These are phyloP conservation scores for Pythium folliculosum DNA, from an alignment of 352 stramenopile genomes.

Conservation along the genomic window DNA sequence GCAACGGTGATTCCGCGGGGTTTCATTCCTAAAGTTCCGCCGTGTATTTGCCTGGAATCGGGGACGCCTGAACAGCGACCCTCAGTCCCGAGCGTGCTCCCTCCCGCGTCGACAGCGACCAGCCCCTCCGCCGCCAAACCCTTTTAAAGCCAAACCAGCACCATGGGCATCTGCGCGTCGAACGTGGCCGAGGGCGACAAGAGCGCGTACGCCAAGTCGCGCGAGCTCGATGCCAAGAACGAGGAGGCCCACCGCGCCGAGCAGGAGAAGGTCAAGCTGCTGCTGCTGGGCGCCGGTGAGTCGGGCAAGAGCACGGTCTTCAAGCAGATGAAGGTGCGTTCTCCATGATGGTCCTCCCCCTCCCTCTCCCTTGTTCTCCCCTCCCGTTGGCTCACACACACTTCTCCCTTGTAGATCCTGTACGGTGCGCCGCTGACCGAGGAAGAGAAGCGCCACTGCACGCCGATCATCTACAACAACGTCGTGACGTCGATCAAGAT, in stretches of 20 bases:
- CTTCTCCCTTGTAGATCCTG: conserved; percentile 57
- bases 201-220: conserved; percentile 64
- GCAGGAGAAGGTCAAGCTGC: conserved; percentile 95
- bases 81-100: conserved; percentile 14
- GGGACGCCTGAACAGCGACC: conserved; percentile 21
- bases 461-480: conserved; percentile 91
- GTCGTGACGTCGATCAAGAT: conserved; percentile 92
- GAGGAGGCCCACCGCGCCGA: conserved; percentile 76
- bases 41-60: conserved; percentile 36
- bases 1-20: conserved; percentile 28
- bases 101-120: conserved; percentile 18
- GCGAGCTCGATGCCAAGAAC: conserved; percentile 78
- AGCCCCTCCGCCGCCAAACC: neutral
- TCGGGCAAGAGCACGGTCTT: conserved; percentile 96
- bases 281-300: conserved; percentile 93
- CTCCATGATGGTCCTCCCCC: neutral
- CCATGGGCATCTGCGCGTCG: conserved; percentile 71
- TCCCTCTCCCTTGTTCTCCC: neutral
- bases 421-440: conserved; percentile 83
- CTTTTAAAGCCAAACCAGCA: conserved; percentile 25
- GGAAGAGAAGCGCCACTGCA: conserved; percentile 86
- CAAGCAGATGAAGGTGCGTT: conserved; percentile 89
- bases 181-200: conserved; percentile 64
- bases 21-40: conserved; percentile 78
- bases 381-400: neutral